Conservation (phyloP, 331 rosid genomes). For the Arachis monticola region DNA sequence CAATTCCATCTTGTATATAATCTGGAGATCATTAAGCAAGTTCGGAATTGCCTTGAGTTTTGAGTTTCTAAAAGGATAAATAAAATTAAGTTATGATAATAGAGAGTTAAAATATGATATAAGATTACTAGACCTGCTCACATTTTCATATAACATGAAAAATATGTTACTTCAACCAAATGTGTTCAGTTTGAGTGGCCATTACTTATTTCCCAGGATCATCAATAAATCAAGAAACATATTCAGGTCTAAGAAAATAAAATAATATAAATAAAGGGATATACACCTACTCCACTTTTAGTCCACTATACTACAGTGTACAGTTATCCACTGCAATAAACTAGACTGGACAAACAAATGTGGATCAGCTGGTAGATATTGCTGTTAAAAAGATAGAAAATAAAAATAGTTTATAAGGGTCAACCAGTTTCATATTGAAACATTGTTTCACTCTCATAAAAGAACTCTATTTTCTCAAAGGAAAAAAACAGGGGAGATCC, state of each 20-base stretch:
- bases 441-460: background rate
- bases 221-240: constrained; percentile 31
- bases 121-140: background rate
- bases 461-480: background rate
- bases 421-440: constrained; percentile 18
- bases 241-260: constrained; percentile 1
- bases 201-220: constrained; percentile 23
- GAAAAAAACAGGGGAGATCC: constrained; percentile 3
- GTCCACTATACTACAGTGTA: background rate
- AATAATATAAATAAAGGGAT: background rate
- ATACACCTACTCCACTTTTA: background rate
- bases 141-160: constrained; percentile 1
- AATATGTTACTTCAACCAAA: background rate
- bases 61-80: constrained; percentile 53
- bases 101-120: no score
- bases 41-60: constrained; percentile 59
- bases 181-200: constrained; percentile 23
- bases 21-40: constrained; percentile 60
- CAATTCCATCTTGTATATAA: constrained; percentile 41
- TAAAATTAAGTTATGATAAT: background rate
- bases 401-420: constrained; percentile 1
- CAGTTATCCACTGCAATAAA: constrained; percentile 8
- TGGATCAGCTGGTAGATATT: background rate
- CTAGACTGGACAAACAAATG: constrained; percentile 22
- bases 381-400: constrained; percentile 4